Evolutionary conservation across 768 basidiomycete genomes (phyloP).

Genomic region (Pholiota microspora): DNA sequence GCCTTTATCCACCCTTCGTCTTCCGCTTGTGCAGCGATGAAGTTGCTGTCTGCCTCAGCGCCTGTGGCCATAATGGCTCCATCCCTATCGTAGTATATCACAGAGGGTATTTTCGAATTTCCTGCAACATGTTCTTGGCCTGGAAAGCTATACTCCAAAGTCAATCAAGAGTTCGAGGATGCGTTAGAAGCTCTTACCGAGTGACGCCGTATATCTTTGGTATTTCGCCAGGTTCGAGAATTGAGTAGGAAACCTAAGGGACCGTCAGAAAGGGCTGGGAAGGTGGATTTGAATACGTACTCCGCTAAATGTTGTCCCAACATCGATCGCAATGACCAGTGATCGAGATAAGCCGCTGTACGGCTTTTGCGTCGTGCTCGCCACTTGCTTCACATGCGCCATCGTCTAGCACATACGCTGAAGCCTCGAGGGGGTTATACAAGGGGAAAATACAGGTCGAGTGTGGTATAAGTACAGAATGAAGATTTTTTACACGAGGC

Average conservation of each 20-base stretch:
- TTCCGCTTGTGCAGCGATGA: slow-evolving; percentile 62
- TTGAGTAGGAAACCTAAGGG: slow-evolving; percentile 67
- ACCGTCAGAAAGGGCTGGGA: slow-evolving; percentile 7
- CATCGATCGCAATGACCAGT: slow-evolving; percentile 76
- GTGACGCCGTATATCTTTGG: slow-evolving; percentile 83
- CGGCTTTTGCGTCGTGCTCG: slow-evolving; percentile 64
- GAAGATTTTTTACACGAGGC: slow-evolving; percentile 23
- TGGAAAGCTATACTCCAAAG: slow-evolving; percentile 54
- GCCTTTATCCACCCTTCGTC: slow-evolving; percentile 77
- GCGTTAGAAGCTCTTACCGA: slow-evolving; percentile 41
- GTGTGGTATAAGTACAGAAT: slow-evolving; percentile 18
- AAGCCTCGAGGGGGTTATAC: slow-evolving; percentile 2
- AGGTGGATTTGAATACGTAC: slow-evolving; percentile 32
- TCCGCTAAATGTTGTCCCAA: slow-evolving; percentile 82
- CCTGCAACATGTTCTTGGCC: slow-evolving; percentile 86
- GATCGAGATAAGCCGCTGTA: slow-evolving; percentile 62
- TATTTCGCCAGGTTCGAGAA: slow-evolving; percentile 77
- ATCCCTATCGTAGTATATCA: slow-evolving; percentile 69
- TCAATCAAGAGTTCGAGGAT: background rate
- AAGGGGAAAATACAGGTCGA: slow-evolving; percentile 14
- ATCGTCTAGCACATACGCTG: slow-evolving; percentile 15
- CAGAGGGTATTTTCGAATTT: slow-evolving; percentile 79
- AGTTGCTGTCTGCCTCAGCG: slow-evolving; percentile 69
- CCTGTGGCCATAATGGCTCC: slow-evolving; percentile 72
- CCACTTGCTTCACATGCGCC: slow-evolving; percentile 47